phyloP scores from a whole-genome alignment of 2,329 filamentous ascomycete genomes.

The Cladosporium sp. region DNA sequence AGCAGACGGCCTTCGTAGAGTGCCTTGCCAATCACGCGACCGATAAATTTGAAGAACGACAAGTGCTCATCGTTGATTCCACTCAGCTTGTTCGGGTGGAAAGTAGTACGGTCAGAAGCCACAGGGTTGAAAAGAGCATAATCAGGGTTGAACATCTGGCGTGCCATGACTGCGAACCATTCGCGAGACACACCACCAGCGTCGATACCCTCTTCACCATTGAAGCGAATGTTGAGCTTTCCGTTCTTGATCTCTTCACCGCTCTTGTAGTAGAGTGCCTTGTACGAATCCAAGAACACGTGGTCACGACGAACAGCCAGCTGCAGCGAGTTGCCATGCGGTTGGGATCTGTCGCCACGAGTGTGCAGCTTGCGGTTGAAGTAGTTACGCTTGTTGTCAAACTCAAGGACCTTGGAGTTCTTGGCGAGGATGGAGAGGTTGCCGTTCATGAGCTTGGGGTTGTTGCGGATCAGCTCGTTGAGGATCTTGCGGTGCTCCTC shows the following conservation, averaged over 20 bases:
- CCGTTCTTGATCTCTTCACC: conserved; percentile 99
- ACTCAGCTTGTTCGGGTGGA: conserved; percentile 96
- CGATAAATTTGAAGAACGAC: conserved; percentile 99
- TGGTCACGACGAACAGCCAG: conserved; percentile 89
- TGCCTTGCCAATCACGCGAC: conserved; percentile 96
- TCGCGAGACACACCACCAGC: conserved; percentile 96
- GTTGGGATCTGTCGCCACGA: conserved; percentile 68
- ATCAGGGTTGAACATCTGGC: conserved; percentile 98
- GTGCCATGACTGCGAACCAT: conserved; percentile 97
- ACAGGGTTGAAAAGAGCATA: conserved; percentile 96
- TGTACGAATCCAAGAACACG: conserved; percentile 98
- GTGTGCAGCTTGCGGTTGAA: conserved; percentile 92
- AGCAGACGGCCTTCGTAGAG: conserved; percentile 93
- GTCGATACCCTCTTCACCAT: conserved; percentile 95
- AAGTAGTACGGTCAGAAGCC: conserved; percentile 94
- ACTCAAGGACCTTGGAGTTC: conserved; percentile 97
- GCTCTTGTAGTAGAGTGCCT: conserved; percentile 94
- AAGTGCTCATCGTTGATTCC: conserved; percentile 93
- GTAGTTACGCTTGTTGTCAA: conserved; percentile 99
- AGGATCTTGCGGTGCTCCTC: conserved; percentile 97
- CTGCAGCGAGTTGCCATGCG: conserved; percentile 75
- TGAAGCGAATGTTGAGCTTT: conserved; percentile 96
- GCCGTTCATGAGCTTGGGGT: conserved; percentile 97
- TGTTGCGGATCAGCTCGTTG: conserved; percentile 95
- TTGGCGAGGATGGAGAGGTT: conserved; percentile 95